These are phyloP conservation scores for Ailanthus altissimus DNA, from an alignment of 345 rosid species.

Conservation along the genomic window DNA sequence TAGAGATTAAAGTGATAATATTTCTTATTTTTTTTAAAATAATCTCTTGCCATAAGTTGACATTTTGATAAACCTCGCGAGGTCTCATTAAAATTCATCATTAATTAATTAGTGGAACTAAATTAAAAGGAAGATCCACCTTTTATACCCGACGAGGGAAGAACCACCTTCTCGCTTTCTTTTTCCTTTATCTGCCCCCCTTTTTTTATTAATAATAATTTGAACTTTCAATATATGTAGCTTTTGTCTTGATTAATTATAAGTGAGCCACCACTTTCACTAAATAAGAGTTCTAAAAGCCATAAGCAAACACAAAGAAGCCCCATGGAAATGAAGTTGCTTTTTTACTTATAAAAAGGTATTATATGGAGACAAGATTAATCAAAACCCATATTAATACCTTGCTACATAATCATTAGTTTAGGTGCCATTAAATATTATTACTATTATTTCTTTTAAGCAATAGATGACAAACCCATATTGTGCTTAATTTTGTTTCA, in stretches of 20 bases:
- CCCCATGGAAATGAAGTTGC: not conserved
- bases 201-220: not conserved
- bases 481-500: constrained; percentile 6
- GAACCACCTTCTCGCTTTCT: not conserved
- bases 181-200: too few relatives aligned
- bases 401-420: constrained; percentile 12
- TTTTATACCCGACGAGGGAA: not conserved
- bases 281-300: not conserved
- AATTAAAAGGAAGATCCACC: not conserved
- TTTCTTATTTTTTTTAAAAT: too few relatives aligned
- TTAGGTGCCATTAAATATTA: not conserved
- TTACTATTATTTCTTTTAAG: not conserved
- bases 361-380: not conserved
- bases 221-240: not conserved
- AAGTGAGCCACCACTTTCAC: constrained; percentile 14
- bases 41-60: too few relatives aligned
- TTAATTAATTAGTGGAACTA: not conserved
- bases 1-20: too few relatives aligned
- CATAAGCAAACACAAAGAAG: not conserved
- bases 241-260: not conserved
- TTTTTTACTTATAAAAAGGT: constrained; percentile 4
- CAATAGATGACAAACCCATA: not conserved
- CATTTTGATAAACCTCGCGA: too few relatives aligned
- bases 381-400: constrained; percentile 3
- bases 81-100: too few relatives aligned